Base-by-base conservation (phyloP, 352 stramenopile species). In the Globisporangium apiculatum region DNA sequence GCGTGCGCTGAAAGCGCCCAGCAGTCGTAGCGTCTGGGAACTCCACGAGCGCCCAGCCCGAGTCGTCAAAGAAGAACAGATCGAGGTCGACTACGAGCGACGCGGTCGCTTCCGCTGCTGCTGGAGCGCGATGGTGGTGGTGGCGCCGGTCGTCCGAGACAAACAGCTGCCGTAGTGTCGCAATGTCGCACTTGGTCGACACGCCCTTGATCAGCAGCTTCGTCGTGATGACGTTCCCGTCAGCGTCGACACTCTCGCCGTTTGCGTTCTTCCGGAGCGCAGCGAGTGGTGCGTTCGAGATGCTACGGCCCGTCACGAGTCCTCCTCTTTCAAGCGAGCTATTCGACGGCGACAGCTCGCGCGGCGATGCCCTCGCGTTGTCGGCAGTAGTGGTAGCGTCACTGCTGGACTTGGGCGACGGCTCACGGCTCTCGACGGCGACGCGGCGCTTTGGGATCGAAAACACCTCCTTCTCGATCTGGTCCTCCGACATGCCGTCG, bases 21-120 rank as follows among this genome's bases (percentile, higher is more conserved):
- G 76, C 69, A 17, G 82, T 69, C 36, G 73, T 72, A 2, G 64
- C 50, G 12, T 76, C 80, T 49, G 69, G 63, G 52, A 94, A 71
- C 55, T 91, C 83, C 17, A 92, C 69, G 15, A 94, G 59, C 5
- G 76, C 85, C 85, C 85, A 94, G 6, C 83, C 79, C 0, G 69
- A 82, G 11, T 68, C 73, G 48, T 91, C 74, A 11, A 94, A 88
- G 41, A 84, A 77, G 60, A 94, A 91, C 17, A 88, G 57, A 9
- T 92, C 76, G 3, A 87, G 59, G 50, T 71, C 63, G 4, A 78
- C 58, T 3, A 94, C 47, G 14, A 75, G 50, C 36, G 18, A 17
- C 38, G 48, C 11, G 5, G 47, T 17, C 62, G 10, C 12, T n/a
- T n/a, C 18, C 24, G 45, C 36, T 58, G 17, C 24, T 42, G 31